Conservation (phyloP, 1,284 basidiomycete genomes). For the Amylostereum areolatum region DNA sequence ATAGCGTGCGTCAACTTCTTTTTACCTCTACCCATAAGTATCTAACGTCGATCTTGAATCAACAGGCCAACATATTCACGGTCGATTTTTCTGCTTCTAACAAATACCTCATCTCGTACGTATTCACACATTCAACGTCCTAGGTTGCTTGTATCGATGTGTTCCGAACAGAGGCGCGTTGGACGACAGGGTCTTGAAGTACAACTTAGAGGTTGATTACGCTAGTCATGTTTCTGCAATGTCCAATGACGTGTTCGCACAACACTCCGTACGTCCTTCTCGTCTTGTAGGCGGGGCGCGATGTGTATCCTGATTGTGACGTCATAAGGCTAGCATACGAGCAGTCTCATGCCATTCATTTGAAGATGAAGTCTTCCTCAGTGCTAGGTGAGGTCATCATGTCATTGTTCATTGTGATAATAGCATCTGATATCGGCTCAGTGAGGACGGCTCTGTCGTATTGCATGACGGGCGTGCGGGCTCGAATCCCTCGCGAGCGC, state of each 20-base stretch:
- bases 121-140: no score
- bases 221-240: conserved; percentile 4
- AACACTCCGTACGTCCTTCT: conserved; percentile 14
- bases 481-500: conserved; percentile 29
- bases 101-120: conserved; percentile 59
- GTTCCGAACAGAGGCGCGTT: conserved; percentile 50
- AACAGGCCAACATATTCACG: conserved; percentile 61
- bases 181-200: conserved; percentile 50
- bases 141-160: conserved; percentile 1
- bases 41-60: not conserved
- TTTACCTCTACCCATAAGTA: not conserved
- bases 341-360: conserved; percentile 55
- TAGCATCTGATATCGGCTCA: conserved; percentile 17
- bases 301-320: conserved; percentile 8
- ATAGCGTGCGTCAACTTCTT: conserved; percentile 33
- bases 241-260: conserved; percentile 11
- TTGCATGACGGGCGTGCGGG: conserved; percentile 54
- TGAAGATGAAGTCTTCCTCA: conserved; percentile 62
- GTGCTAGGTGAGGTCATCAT: conserved; percentile 44
- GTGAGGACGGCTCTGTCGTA: conserved; percentile 64
- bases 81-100: conserved; percentile 63
- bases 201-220: conserved; percentile 34
- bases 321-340: conserved; percentile 53
- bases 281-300: conserved; percentile 13
- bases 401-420: conserved; percentile 1